Evolutionary conservation across 805 yeast species (phyloP).

Genomic region (Zygotorulaspora chibaensis): DNA sequence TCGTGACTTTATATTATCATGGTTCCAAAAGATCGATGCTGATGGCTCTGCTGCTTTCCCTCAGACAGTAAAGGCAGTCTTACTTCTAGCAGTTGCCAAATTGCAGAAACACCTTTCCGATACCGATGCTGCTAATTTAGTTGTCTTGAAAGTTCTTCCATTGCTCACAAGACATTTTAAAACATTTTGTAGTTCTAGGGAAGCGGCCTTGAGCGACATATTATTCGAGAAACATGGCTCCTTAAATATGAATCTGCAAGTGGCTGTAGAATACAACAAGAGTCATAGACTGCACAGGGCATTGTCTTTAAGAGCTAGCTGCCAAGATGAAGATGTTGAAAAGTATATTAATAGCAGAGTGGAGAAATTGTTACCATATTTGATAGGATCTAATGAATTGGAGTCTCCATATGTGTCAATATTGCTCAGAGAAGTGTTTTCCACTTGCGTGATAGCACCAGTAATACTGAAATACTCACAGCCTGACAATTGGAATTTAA

Average conservation of each 20-base stretch:
- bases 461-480: slow-evolving; percentile 51
- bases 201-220: slow-evolving; percentile 26
- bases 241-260: slow-evolving; percentile 38
- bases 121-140: slow-evolving; percentile 52
- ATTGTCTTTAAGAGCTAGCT: slow-evolving; percentile 37
- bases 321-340: slow-evolving; percentile 43
- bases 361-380: slow-evolving; percentile 39
- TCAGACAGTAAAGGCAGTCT: slow-evolving; percentile 40
- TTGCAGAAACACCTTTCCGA: slow-evolving; percentile 41
- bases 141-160: slow-evolving; percentile 60
- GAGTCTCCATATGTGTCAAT: slow-evolving; percentile 45
- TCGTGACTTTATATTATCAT: slow-evolving; percentile 49
- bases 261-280: slow-evolving; percentile 39
- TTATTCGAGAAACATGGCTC: slow-evolving; percentile 31
- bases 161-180: slow-evolving; percentile 59
- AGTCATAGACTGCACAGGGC: slow-evolving; percentile 54
- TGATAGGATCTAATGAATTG: slow-evolving; percentile 45
- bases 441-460: slow-evolving; percentile 55
- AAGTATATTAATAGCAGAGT: slow-evolving; percentile 45
- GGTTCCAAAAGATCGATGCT: slow-evolving; percentile 48
- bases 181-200: slow-evolving; percentile 43
- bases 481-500: slow-evolving; percentile 72
- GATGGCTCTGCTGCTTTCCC: slow-evolving; percentile 34
- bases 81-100: slow-evolving; percentile 27
- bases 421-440: slow-evolving; percentile 59